These are phyloP conservation scores for Fraxinus anomala DNA, from an alignment of 257 asterid genomes.

Conservation along the genomic window DNA sequence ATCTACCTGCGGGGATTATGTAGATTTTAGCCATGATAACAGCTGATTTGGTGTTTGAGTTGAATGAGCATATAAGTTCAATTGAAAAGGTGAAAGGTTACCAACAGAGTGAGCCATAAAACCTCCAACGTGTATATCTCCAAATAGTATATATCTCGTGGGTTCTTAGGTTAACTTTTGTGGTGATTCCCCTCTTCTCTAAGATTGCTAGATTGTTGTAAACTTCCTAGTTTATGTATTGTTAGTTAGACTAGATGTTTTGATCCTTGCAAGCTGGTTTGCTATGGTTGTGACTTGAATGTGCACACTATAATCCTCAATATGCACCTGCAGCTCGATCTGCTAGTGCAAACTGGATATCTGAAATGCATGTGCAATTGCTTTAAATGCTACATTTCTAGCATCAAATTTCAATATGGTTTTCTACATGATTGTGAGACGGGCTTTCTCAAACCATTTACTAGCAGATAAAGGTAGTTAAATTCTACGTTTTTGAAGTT, in stretches of 20 bases:
- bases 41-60: neutral
- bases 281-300: neutral
- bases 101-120: neutral
- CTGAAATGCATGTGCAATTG: neutral
- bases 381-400: neutral
- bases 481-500: neutral
- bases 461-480: neutral
- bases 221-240: neutral
- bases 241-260: neutral
- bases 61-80: neutral
- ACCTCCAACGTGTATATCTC: neutral
- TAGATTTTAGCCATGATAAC: neutral
- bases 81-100: neutral
- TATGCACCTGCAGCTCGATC: neutral
- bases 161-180: neutral
- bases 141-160: neutral
- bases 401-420: neutral
- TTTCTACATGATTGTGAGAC: neutral
- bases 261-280: neutral
- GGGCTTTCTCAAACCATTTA: neutral
- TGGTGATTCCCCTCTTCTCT: neutral
- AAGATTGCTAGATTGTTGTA: neutral
- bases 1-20: conserved; percentile 14
- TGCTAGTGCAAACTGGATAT: neutral
- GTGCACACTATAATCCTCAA: neutral